Evolutionary conservation across 129 eudicot species (phyloP), one percentile per base, ranked within the genome.

Genomic region (Flaveria sonorensis): DNA sequence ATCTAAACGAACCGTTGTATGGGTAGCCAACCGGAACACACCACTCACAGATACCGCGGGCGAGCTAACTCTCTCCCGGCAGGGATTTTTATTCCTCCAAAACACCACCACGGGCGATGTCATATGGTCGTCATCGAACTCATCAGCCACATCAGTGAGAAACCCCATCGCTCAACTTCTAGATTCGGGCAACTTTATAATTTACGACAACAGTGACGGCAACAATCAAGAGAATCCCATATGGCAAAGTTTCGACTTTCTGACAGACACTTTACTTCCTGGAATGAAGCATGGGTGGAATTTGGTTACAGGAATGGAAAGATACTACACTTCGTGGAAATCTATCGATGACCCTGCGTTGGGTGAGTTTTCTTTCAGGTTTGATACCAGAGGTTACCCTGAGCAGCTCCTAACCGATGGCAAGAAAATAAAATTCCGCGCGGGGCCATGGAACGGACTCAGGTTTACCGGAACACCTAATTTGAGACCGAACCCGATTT

Each of bases 381-480:
- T 68, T 14, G 73, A 68, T 46, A 19, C 26, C 10, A 68, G 50
- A 12, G 73, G 73, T 5, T 26, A 43, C 7, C 73, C 73, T 20
- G 57, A 68, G 50, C 7, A 45, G 5, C n/a, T 24, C 18, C 60
- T 20, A 16, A 71, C 16, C 9, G 9, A 71, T 0, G 75, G 75
- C 15, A 9, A 15, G 8, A 57, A n/a, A 1, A 48, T 71, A 12
- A 8, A 20, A 23, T 24, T 13, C 7, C n/a, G 84, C 11, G 7
- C 7, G 6, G 86, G 86, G 4, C 72, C 82, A 4, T 85, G 89
- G 89, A 82, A 85, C 43, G 89, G 89, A 2, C 13, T 82, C 2
- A 2, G 64, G 10, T 78, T 69, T 59, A 85, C 79, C 13, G 86
- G 89, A 13, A 23, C 7, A 3, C 67, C 67, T 60, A 60, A 26